These are phyloP conservation scores for Hemisphaericaspora xylofermentans DNA, from an alignment of 1,139 yeast genomes.

Conservation along the genomic window DNA sequence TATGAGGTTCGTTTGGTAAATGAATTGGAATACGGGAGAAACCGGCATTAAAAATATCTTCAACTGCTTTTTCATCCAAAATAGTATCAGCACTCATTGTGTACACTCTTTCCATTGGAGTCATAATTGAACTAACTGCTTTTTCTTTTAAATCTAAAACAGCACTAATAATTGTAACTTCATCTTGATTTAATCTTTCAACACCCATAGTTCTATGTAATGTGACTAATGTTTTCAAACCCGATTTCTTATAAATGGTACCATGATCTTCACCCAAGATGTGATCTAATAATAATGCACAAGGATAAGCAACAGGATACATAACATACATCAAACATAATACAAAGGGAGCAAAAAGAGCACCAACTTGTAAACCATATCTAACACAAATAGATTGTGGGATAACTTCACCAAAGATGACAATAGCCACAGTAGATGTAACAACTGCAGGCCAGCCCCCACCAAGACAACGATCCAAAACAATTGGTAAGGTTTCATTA, in stretches of 20 bases:
- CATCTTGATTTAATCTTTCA: conserved; percentile 89
- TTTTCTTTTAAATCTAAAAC: conserved; percentile 93
- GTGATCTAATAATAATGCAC: conserved; percentile 76
- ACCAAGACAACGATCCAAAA: conserved; percentile 86
- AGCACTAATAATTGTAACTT: conserved; percentile 92
- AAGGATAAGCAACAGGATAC: conserved; percentile 94
- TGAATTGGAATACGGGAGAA: conserved; percentile 96
- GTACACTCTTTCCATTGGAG: conserved; percentile 88
- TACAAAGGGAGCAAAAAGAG: conserved; percentile 88
- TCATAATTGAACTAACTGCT: conserved; percentile 84
- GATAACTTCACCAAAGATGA: conserved; percentile 92
- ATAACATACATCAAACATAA: conserved; percentile 77
- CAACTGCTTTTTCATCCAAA: conserved; percentile 81
- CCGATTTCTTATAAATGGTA: conserved; percentile 87
- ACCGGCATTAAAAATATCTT: conserved; percentile 89
- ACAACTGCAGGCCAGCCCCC: conserved; percentile 99
- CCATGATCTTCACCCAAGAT: conserved; percentile 95
- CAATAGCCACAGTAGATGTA: conserved; percentile 87
- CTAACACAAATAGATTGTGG: conserved; percentile 94
- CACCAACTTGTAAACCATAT: conserved; percentile 89
- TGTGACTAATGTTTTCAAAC: conserved; percentile 89
- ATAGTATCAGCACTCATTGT: conserved; percentile 85
- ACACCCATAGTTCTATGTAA: conserved; percentile 94
- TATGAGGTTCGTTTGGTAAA: conserved; percentile 82
- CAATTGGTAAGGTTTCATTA: conserved; percentile 92